A percentile compares a stretch with the other conserved stretches of the same genome.
phyloP scores from a whole-genome alignment of 73 alveolate species.

The Paramecium biaurelia region DNA sequence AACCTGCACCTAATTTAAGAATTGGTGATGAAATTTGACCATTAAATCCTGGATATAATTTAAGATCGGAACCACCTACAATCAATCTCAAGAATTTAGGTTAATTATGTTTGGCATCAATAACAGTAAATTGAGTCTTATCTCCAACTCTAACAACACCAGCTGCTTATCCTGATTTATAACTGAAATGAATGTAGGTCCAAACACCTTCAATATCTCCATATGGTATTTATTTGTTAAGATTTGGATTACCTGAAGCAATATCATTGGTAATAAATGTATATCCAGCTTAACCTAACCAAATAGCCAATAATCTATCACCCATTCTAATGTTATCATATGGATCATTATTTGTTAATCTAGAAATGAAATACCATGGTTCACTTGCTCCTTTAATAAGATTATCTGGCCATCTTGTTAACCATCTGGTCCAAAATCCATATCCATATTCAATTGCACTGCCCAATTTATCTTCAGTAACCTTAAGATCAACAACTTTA shows the following conservation, averaged over 20 bases:
- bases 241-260: slow-evolving; percentile 14
- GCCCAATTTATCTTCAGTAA: slow-evolving; percentile 12
- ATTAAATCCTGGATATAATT: slow-evolving; percentile 37
- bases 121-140: neutral
- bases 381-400: neutral
- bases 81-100: slow-evolving; percentile 34
- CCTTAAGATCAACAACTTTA: slow-evolving; percentile 7
- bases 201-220: slow-evolving; percentile 52
- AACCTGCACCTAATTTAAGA: slow-evolving; percentile 21
- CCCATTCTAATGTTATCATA: slow-evolving; percentile 48
- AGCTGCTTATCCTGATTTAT: slow-evolving; percentile 28
- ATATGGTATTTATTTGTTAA: slow-evolving; percentile 6
- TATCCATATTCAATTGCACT: slow-evolving; percentile 42
- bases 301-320: slow-evolving; percentile 43
- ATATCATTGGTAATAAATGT: slow-evolving; percentile 25
- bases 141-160: neutral
- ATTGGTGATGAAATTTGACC: slow-evolving; percentile 35
- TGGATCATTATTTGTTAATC: slow-evolving; percentile 46
- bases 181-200: slow-evolving; percentile 44
- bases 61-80: slow-evolving; percentile 38
- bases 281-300: slow-evolving; percentile 34
- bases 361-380: slow-evolving; percentile 52
- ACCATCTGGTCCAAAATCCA: slow-evolving; percentile 51
- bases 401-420: slow-evolving; percentile 1
- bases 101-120: neutral